Base-by-base conservation (phyloP, 1,284 basidiomycete species). In the Pseudozyma sp. region DNA sequence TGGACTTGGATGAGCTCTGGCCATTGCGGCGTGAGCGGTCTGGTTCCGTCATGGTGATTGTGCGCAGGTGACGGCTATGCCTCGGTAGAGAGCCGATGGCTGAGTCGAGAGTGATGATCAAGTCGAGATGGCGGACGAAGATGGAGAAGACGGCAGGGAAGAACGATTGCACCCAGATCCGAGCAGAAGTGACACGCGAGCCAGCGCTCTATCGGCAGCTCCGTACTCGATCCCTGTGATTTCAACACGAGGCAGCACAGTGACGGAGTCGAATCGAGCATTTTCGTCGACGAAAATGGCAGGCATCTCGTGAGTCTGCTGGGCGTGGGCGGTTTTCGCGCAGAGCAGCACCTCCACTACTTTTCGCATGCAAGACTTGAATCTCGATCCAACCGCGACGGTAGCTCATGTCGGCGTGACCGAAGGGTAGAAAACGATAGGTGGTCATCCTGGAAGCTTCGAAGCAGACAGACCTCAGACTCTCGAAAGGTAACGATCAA, bases 1-100 rank as follows among this genome's bases (percentile, higher is more conserved):
- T 65, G 8, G 64, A 63, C 13, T 52, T 58, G 53, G 60, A 55
- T 9, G 59, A 66, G 40, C 54, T 17, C 45, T 60, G 57, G 7
- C 50, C 53, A 33, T n/a, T 46, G 17, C 61, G 68, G 19, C 57
- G 61, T 16, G 61, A 54, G 30, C 61, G 57, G 46, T 65, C 53
- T 48, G 42, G 61, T 43, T 70, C 61, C 35, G 61, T 33, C 68
- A 70, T 64, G 54, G 8, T 46, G 53, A 29, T 29, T 10, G 19
- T 44, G 17, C 13, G 17, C n/a, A 6, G 6, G 39, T 16, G 16
- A 11, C 37, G 16, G 17, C 51, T 33, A 16, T 13, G 33, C 35
- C 39, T 42, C 61, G 49, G 54, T 48, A 46, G 40, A 30, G 31
- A 19, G 29, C 33, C 44, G 30, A 35, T 40, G 31, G 52, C 17